Base-by-base conservation (phyloP, 768 basidiomycete species). In the Kwoniella heveanensis region DNA sequence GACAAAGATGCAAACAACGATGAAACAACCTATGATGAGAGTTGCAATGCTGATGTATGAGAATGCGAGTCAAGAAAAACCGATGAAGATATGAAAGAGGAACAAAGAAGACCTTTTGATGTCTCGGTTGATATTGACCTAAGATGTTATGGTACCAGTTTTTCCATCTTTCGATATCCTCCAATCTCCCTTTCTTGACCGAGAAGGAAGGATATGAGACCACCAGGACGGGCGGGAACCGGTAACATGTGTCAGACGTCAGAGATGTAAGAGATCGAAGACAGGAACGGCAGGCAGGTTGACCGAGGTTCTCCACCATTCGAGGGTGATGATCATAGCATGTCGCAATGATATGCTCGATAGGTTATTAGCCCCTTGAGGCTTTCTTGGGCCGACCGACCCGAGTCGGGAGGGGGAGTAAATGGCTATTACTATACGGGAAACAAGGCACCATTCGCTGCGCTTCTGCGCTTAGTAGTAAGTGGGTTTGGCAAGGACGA, bases 181-280 rank as follows among this genome's bases (percentile, higher is more conserved):
- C 39, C 39, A 44, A 44, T 44, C 8, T 44, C n/a, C n/a, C n/a
- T n/a, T n/a, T n/a, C 19, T 44, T 44, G 39, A 19, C 39, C 39
- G 39, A 44, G 15, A 17, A 19, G 15, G 9, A 44, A 3, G 3
- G 8, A 9, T 8, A 44, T 17, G 10, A 44, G 39, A 44, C 4
- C 4, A 36, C 13, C 32, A 36, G 39, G 15, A 17, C 17, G 39
- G 3, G 39, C 39, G 39, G 39, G 39, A 44, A 44, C 39, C 39
- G 39, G 39, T 44, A 44, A 9, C 39, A 44, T 44, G 39, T 44
- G 39, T 44, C 39, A 44, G 39, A 44, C 39, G 39, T 44, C 39
- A 44, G 39, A 44, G 15, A 19, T 17, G 3, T 17, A 19, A 44
- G 39, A 44, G 39, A 44, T 19, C 4, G 10, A 44, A 32, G 32